A percentile compares a stretch with the other conserved stretches of the same genome.
Evolutionary conservation across 2,329 filamentous ascomycete genomes (phyloP).

Genomic region (Dothiorella sarmentorum): DNA sequence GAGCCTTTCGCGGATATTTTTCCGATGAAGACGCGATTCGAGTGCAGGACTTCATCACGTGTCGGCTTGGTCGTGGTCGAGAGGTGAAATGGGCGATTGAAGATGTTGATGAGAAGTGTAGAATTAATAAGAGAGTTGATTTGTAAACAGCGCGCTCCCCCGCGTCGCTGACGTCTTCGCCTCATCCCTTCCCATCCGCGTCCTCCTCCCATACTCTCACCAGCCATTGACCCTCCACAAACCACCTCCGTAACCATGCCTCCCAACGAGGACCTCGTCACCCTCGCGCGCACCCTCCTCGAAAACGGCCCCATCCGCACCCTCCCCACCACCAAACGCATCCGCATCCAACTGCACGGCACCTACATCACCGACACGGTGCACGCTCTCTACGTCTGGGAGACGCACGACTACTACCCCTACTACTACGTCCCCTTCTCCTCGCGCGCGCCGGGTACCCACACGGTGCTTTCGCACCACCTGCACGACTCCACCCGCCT

Average conservation of each 20-base stretch:
- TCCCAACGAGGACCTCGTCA: conserved; percentile 22
- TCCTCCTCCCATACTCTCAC: no score
- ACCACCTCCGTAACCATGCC: conserved; percentile 49
- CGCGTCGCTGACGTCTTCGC: not conserved
- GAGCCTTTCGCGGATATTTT: not conserved
- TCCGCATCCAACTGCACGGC: conserved; percentile 33
- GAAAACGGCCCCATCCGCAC: conserved; percentile 10
- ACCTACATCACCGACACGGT: conserved; percentile 34
- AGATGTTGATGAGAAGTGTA: not conserved
- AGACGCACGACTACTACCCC: conserved; percentile 35
- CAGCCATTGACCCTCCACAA: not conserved
- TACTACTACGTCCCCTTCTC: conserved; percentile 25
- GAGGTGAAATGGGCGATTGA: no score
- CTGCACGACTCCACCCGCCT: not conserved
- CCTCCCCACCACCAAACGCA: conserved; percentile 26
- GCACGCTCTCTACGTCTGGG: conserved; percentile 36
- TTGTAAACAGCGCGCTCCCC: no score
- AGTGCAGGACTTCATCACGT: no score
- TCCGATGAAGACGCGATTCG: not conserved
- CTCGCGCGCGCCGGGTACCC: not conserved
- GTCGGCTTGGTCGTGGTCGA: no score
- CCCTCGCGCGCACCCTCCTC: conserved; percentile 37
- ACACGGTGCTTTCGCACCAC: not conserved
- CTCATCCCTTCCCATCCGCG: not conserved
- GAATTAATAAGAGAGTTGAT: no score